Percentiles rank a stretch among this genome's conserved stretches.
These are phyloP conservation scores for Metschnikowia orientalis DNA, from an alignment of 805 yeast species.

Conservation along the genomic window DNA sequence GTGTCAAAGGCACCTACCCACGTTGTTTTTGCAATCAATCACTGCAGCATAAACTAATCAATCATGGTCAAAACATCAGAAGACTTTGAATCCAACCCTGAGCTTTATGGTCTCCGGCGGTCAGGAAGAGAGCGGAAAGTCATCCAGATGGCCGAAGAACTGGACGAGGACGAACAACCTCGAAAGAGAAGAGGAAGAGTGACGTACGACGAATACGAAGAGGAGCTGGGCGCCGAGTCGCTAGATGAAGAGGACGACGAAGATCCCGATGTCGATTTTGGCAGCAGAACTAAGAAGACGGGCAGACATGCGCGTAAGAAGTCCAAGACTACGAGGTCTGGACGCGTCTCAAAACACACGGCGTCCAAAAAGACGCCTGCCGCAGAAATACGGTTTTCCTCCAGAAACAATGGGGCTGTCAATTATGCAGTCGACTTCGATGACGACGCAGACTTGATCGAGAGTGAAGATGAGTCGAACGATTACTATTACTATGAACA, in stretches of 20 bases:
- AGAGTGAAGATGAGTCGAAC: constrained; percentile 35
- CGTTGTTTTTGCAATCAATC: too few relatives aligned
- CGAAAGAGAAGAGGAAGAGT: constrained; percentile 12
- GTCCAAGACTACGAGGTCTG: constrained; percentile 12
- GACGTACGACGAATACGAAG: constrained; percentile 16
- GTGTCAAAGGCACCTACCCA: not conserved
- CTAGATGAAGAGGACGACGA: constrained; percentile 18
- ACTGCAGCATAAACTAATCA: too few relatives aligned
- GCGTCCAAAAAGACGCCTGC: constrained; percentile 16
- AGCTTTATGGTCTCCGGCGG: constrained; percentile 77
- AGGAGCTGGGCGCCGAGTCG: constrained; percentile 13
- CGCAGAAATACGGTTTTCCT: constrained; percentile 66
- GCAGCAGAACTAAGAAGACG: constrained; percentile 17
- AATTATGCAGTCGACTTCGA: constrained; percentile 74
- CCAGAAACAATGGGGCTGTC: constrained; percentile 63
- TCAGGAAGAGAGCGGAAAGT: constrained; percentile 58
- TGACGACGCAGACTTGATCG: constrained; percentile 50
- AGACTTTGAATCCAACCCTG: constrained; percentile 50
- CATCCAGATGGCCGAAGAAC: constrained; percentile 31
- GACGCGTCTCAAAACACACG: constrained; percentile 5
- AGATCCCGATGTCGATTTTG: constrained; percentile 17
- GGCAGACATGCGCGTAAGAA: constrained; percentile 14
- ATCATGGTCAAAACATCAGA: constrained; percentile 16
- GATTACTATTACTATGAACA: constrained; percentile 34
- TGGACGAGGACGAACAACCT: constrained; percentile 29